Evolutionary conservation across 2,329 filamentous ascomycete species (phyloP), one percentile per base, ranked within the genome.

Genomic region (Stachybotrys echinatus): DNA sequence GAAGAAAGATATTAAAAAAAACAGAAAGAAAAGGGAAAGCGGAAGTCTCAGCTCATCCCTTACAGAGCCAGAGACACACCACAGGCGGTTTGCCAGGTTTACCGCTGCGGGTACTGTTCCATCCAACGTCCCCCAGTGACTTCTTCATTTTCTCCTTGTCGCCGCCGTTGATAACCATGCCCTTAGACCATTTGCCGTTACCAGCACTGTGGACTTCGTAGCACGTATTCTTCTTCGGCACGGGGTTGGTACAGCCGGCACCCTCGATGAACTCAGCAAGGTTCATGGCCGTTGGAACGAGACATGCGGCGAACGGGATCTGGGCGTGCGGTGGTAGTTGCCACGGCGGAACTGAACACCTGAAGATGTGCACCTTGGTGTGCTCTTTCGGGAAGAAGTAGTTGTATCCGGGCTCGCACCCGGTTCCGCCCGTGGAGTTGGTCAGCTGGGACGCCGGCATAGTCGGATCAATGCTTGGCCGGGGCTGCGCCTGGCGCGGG

Each of bases 341-440:
- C 81, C 81, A 85, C 0, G 82, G 82, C 0, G 76, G 69, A 0
- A 62, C 69, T 17, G 65, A 57, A 8, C 74, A 72, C 54, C 75
- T 75, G 63, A 86, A 73, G 3, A 85, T 70, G 56, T 84, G 80
- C 6, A 84, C 68, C 54, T 80, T 83, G 23, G 79, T 80, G 61
- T 84, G 79, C 54, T 79, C 72, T 0, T 67, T 58, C 0, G 79
- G 74, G 65, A 84, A 85, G 59, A 84, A 76, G 64, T 83, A 82
- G 66, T 82, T 81, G 68, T 83, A 85, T 2, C 81, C 83, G 0
- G 78, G 79, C 57, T 84, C 81, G 52, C 77, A 77, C 39, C 81
- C 79, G 1, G 76, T 70, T 20, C 80, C 80, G 42, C 81, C 79
- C 0, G 77, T 78, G 0, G 75, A 73, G 65, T 84, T 83, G 44